Base-by-base conservation (phyloP, 2,329 filamentous ascomycete species). In the Cladophialophora yegresii region DNA sequence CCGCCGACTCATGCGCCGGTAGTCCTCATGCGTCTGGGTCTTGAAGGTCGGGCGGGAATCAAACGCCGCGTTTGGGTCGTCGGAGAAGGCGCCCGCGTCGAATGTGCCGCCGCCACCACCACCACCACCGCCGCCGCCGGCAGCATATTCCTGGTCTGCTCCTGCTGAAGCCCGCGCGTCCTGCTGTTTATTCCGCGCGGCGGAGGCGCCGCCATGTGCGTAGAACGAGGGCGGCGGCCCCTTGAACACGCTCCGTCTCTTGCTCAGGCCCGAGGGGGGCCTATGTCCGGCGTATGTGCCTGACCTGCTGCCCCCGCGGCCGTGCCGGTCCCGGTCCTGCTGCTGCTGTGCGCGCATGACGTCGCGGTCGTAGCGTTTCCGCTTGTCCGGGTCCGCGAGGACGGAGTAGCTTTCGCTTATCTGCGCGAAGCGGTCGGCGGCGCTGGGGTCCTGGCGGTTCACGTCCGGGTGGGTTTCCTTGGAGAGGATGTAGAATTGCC, bases 141-240 rank as follows among this genome's bases (percentile, higher is more conserved):
- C n/a, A 5, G 43, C 33, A 12, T 62, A 59, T 10, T 58, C 40
- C 30, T 55, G 55, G 12, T 55, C 51, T 22, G 45, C 54, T n/a
- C 54, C 36, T 72, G 40, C 82, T 89, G 40, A 83, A 90, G 81
- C 60, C 78, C 89, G 40, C 83, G 83, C 2, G 78, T 74, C 63
- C 90, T 2, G 79, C 75, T 54, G 90, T 91, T 84, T n/a, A n/a
- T n/a, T 92, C 96, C 2, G 90, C 91, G 4, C 32, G 5, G 63
- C 58, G 40, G 50, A 54, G n/a, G 92, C 92, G 40, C 54, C 56
- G n/a, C 92, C 92, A 66, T 84, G 87, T 20, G 88, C 84, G 77
- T 92, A 97, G 79, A 97, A 98, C 68, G 87, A 91, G 0, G 93
- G 93, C 57, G 95, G 93, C 3, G 95, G 93, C 0, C 93, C 93